Evolutionary conservation across 2,329 filamentous ascomycete species (phyloP), one percentile per base, ranked within the genome.

Genomic region (Botryotinia globosa): DNA sequence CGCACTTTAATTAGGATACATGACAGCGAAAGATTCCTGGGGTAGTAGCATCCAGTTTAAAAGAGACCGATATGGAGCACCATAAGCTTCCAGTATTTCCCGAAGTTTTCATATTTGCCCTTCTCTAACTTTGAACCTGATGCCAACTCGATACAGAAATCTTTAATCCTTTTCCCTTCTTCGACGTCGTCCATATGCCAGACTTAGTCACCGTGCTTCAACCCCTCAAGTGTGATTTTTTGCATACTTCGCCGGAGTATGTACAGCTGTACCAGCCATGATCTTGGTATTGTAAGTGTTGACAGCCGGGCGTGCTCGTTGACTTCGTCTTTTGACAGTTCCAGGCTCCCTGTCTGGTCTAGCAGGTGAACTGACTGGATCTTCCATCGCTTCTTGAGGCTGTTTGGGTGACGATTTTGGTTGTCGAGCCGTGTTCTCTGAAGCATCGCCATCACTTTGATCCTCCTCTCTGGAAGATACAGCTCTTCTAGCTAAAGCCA

Each of bases 21-120:
- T 16, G 5, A 18, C 8, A 29, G 6, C 16, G 14, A 16, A 29
- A 54, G 14, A 4, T 29, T 54, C 8, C 48, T 16, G 51, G 16
- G 6, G 3, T 18, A 29, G 6, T 4, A 14, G 18, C 14, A 8
- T 3, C 51, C n/a, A 18, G 6, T 6, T 2, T 4, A 54, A 29
- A 18, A 5, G 10, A 29, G 7, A 29, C n/a, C 6, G n/a, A 54
- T 29, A 12, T 18, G n/a, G 14, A 54, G 51, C 29, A 18, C n/a
- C n/a, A 29, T 54, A 18, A 18, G 14, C 14, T n/a, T 54, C 51
- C 14, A 29, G 10, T 29, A 54, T 29, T 8, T 29, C n/a, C 51
- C 5, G 5, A 20, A 6, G 18, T 18, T 4, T 18, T n/a, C 7
- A 29, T n/a, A 29, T 29, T 14, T 14, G 4, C 3, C 0, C 14